Percentiles rank a stretch among this genome's conserved stretches.
Evolutionary conservation across 345 rosid genomes (phyloP).

Genomic region (Aquilaria sinensis): DNA sequence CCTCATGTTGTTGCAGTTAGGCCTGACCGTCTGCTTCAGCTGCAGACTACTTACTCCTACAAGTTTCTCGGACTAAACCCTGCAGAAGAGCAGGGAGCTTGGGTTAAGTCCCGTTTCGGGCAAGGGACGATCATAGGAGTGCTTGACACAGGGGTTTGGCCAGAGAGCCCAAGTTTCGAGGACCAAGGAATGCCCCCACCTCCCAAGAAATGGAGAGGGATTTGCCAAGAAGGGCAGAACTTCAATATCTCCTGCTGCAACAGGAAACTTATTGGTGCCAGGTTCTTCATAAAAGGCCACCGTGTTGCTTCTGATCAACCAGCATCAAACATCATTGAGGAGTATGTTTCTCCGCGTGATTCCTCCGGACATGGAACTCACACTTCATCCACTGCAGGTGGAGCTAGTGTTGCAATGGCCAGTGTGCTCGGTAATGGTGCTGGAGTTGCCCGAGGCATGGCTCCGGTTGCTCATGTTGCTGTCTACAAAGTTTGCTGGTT

Average conservation of each 20-base stretch:
- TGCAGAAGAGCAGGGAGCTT: slow-evolving; percentile 31
- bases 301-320: slow-evolving; percentile 39
- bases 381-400: slow-evolving; percentile 86
- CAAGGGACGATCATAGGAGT: slow-evolving; percentile 63
- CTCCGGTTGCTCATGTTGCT: slow-evolving; percentile 81
- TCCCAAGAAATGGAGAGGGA: slow-evolving; percentile 77
- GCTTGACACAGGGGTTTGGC: slow-evolving; percentile 91
- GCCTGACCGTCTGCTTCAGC: slow-evolving; percentile 55
- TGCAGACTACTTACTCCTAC: slow-evolving; percentile 87
- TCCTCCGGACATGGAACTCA: slow-evolving; percentile 91
- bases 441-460: slow-evolving; percentile 86
- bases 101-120: slow-evolving; percentile 60
- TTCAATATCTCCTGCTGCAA: slow-evolving; percentile 61
- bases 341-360: slow-evolving; percentile 72
- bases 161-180: slow-evolving; percentile 82
- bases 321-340: slow-evolving; percentile 33
- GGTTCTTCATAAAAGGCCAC: slow-evolving; percentile 80
- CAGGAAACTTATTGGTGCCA: slow-evolving; percentile 76
- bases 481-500: slow-evolving; percentile 89
- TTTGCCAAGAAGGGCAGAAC: slow-evolving; percentile 68
- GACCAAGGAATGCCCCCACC: slow-evolving; percentile 61
- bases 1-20: slow-evolving; percentile 67
- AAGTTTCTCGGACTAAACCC: slow-evolving; percentile 69
- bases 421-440: slow-evolving; percentile 67
- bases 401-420: slow-evolving; percentile 59